A percentile compares a stretch with the other conserved stretches of the same genome.
Evolutionary conservation across 2,329 filamentous ascomycete genomes (phyloP).

Genomic region (Aspergillus awamori): DNA sequence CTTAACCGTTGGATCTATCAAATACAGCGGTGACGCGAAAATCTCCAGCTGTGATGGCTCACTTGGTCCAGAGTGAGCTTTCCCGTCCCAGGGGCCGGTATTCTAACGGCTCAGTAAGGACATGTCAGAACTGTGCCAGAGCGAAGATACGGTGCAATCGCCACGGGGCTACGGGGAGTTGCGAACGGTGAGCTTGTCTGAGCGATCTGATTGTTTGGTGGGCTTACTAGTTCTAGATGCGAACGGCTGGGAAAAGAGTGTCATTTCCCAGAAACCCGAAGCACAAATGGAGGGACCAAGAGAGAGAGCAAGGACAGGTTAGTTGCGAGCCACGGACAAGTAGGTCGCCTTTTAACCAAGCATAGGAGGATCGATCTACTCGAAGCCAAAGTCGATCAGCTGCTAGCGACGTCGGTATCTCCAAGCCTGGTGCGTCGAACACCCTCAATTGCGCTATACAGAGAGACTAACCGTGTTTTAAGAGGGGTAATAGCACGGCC

Average conservation of each 20-base stretch:
- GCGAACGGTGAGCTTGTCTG: neutral
- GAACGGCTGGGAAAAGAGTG: neutral
- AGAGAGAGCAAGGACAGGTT: neutral
- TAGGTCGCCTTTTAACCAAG: neutral
- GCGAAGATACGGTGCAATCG: constrained; percentile 2
- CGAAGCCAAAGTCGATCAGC: neutral
- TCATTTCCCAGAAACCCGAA: neutral
- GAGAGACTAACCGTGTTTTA: neutral
- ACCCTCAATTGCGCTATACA: neutral
- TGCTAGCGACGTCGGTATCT: neutral
- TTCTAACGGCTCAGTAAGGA: neutral
- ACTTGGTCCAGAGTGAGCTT: neutral
- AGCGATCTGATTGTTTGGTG: neutral
- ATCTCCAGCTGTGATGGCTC: neutral
- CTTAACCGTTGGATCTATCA: neutral
- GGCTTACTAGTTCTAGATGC: neutral
- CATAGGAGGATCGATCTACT: neutral
- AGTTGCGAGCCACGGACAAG: neutral
- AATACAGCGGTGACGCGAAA: neutral
- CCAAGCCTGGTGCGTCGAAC: neutral
- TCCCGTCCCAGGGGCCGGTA: neutral
- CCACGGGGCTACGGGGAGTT: neutral
- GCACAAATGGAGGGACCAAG: neutral
- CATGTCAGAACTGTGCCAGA: neutral
- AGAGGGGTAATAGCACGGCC: neutral